Conservation (phyloP, 2,329 filamentous ascomycete species). For the Xylaria sp. region DNA sequence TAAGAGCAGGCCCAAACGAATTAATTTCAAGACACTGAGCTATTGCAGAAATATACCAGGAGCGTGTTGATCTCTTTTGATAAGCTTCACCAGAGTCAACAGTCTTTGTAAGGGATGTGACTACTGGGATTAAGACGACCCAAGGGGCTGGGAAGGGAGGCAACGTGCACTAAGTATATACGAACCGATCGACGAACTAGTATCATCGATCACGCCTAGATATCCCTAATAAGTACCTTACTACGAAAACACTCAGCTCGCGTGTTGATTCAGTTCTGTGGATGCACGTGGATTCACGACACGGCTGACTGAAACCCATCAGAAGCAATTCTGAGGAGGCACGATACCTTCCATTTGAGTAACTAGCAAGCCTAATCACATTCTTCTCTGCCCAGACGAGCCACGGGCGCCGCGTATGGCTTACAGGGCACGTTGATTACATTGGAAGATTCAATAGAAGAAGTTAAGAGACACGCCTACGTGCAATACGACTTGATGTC, state of each 20-base stretch:
- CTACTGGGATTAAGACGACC: background rate
- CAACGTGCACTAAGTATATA: background rate
- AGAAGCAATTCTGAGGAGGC: conserved; percentile 8
- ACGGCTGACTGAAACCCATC: background rate
- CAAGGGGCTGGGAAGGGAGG: background rate
- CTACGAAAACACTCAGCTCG: background rate
- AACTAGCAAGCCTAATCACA: too few species aligned
- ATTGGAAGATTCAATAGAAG: background rate
- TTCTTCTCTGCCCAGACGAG: background rate
- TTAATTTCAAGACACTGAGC: too few species aligned
- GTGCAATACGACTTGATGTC: background rate
- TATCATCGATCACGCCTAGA: background rate
- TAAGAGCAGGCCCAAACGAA: too few species aligned
- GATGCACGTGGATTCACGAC: background rate
- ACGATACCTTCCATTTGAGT: background rate
- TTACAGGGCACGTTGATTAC: background rate
- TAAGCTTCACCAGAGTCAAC: background rate
- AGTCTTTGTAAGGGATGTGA: background rate
- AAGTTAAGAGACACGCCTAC: background rate
- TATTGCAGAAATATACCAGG: too few species aligned
- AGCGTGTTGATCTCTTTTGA: too few species aligned
- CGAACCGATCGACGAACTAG: background rate
- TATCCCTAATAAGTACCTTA: background rate
- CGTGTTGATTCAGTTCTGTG: background rate
- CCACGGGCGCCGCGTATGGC: background rate